Evolutionary conservation across 129 eudicot genomes (phyloP).

Genomic region (Flaveria linearis): DNA sequence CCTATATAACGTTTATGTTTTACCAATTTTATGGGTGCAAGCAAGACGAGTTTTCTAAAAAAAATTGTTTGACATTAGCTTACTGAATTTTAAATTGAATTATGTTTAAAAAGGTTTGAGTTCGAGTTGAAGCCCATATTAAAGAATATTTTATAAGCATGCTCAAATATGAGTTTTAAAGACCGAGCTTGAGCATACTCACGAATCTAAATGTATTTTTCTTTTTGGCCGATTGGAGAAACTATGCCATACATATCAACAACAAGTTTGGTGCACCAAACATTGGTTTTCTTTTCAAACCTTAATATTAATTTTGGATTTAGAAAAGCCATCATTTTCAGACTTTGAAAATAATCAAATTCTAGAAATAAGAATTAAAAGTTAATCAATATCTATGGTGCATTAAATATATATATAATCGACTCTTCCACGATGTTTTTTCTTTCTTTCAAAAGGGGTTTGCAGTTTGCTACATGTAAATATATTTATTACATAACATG

Average conservation of each 20-base stretch:
- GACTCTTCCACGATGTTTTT: background rate
- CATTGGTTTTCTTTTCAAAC: conserved; percentile 1
- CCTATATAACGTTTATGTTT: no score
- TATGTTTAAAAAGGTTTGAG: no score
- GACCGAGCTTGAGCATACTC: no score
- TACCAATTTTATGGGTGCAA: no score
- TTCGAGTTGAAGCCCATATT: no score
- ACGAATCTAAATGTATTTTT: background rate
- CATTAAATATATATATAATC: background rate
- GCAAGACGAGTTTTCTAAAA: no score
- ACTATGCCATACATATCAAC: conserved; percentile 7
- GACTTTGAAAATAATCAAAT: background rate
- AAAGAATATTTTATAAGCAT: background rate
- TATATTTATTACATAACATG: no score
- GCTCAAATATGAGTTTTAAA: no score
- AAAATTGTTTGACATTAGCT: no score
- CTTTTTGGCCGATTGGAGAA: background rate
- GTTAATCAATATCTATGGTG: background rate
- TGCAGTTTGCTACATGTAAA: background rate
- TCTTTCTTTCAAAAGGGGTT: background rate
- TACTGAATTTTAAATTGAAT: no score
- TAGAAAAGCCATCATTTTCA: conserved; percentile 1
- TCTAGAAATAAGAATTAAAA: background rate
- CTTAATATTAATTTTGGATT: background rate
- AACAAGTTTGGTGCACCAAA: conserved; percentile 16